These are phyloP conservation scores for Hirsutella minnesotensis DNA, from an alignment of 2,329 filamentous ascomycete species.

Conservation along the genomic window DNA sequence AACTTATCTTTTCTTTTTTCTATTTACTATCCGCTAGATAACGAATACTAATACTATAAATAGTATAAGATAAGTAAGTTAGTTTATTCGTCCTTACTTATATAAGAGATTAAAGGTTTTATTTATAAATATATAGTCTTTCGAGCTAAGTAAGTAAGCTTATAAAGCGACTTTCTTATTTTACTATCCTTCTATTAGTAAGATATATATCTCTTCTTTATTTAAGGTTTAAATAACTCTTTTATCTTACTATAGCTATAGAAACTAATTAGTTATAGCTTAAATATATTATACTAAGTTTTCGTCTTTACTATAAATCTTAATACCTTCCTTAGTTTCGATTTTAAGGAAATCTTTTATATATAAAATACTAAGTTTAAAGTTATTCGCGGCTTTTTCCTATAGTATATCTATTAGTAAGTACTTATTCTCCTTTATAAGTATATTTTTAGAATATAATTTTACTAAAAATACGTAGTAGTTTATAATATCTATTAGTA, in stretches of 20 bases:
- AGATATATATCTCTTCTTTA: not conserved
- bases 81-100: not conserved
- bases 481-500: too few species aligned
- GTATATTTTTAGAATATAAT: too few species aligned
- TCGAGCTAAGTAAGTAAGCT: not conserved
- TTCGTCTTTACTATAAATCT: too few species aligned
- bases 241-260: not conserved
- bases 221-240: not conserved
- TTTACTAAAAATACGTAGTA: too few species aligned
- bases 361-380: too few species aligned
- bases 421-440: too few species aligned
- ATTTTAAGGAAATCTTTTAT: too few species aligned
- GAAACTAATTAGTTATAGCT: too few species aligned
- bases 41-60: not conserved
- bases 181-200: not conserved
- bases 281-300: too few species aligned
- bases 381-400: too few species aligned
- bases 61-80: slow-evolving; percentile 28
- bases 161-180: not conserved
- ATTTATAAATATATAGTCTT: not conserved
- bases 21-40: not conserved
- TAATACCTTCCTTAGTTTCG: too few species aligned
- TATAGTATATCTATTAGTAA: too few species aligned
- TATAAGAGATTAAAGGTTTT: not conserved
- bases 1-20: not conserved